A percentile compares a stretch with the other conserved stretches of the same genome.
Conservation (phyloP, 2,329 filamentous ascomycete species). For the Diaporthe aspalathi region DNA sequence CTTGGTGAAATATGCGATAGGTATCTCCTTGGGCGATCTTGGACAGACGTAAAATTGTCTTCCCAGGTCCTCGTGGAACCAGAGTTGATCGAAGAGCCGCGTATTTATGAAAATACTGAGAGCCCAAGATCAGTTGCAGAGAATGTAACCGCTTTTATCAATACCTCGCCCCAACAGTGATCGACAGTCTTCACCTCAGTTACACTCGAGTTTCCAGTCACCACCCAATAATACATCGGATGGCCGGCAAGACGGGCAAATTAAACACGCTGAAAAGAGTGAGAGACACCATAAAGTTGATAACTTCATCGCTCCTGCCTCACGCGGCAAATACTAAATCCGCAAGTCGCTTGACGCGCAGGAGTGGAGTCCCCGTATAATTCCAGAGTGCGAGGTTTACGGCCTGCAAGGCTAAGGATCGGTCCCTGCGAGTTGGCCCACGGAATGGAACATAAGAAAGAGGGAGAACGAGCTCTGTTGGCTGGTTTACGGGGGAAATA, state of each 20-base stretch:
- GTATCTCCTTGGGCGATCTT: neutral
- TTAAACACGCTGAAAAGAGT: neutral
- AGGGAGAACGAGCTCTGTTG: conserved; percentile 31
- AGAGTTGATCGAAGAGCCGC: neutral
- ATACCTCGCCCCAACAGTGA: conserved; percentile 2
- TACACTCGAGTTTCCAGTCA: conserved; percentile 7
- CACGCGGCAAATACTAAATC: conserved; percentile 9
- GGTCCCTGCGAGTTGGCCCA: conserved; percentile 17
- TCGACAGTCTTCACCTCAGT: conserved; percentile 15
- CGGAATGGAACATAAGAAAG: conserved; percentile 34
- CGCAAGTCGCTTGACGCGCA: conserved; percentile 20
- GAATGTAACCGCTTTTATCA: conserved; percentile 5
- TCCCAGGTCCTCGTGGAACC: neutral
- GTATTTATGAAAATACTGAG: conserved; percentile 27
- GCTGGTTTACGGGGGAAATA: conserved; percentile 36
- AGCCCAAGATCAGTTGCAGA: neutral
- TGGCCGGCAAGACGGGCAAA: neutral
- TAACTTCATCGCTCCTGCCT: conserved; percentile 18
- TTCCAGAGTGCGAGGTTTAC: neutral
- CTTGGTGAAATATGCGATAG: conserved; percentile 14
- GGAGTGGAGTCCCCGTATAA: conserved; percentile 8
- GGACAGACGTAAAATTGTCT: neutral
- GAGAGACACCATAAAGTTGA: neutral
- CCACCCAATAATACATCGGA: conserved; percentile 6
- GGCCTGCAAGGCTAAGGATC: conserved; percentile 20